phyloP scores from a whole-genome alignment of 306 rosid species.

The Arachis stenosperma region DNA sequence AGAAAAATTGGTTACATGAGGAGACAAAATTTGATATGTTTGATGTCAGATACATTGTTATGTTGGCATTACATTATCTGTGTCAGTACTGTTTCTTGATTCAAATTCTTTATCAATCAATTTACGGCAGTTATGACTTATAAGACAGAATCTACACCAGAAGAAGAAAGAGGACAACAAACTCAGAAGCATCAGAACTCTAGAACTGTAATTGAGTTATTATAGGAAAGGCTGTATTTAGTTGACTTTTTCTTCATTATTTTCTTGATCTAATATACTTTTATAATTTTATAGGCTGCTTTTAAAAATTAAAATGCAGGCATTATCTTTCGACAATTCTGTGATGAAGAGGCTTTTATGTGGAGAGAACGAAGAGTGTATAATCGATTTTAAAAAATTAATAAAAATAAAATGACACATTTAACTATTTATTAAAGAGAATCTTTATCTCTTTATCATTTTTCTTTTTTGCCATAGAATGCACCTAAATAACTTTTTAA shows the following conservation, averaged over 20 bases:
- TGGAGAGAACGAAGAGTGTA: too few relatives aligned
- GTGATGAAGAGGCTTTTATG: too few relatives aligned
- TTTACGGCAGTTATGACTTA: neutral
- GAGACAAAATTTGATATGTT: constrained; percentile 9
- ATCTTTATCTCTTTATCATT: too few relatives aligned
- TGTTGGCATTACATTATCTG: neutral
- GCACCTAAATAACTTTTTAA: too few relatives aligned
- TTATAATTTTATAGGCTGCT: neutral
- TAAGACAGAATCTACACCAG: constrained; percentile 21
- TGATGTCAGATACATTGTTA: constrained; percentile 11
- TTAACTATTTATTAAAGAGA: too few relatives aligned
- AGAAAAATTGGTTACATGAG: constrained; percentile 26
- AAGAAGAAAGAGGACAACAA: neutral
- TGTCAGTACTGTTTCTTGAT: constrained; percentile 17
- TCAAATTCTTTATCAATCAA: constrained; percentile 12
- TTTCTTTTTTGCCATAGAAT: too few relatives aligned
- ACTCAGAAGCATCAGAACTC: neutral
- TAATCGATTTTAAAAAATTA: too few relatives aligned
- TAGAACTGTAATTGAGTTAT: neutral
- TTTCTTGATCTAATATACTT: neutral
- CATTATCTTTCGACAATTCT: too few relatives aligned
- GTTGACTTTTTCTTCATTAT: neutral
- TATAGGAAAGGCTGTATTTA: constrained; percentile 10
- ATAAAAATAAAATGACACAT: too few relatives aligned
- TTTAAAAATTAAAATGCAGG: too few relatives aligned